Conservation (phyloP, 225 moss, liverwort and hornwort species). For the Bryum argenteum region DNA sequence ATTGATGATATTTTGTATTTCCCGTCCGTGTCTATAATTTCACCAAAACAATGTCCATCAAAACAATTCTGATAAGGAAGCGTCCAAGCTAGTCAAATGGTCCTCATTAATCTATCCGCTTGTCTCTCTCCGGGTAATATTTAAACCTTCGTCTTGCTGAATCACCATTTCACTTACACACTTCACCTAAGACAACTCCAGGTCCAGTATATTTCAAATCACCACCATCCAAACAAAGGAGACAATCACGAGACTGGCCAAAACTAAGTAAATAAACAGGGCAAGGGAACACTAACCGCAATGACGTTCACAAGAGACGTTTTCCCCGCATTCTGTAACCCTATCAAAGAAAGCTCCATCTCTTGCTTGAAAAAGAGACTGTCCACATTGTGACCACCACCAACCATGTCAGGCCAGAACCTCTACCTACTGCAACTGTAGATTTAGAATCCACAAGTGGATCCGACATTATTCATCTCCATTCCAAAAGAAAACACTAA, state of each 20-base stretch:
- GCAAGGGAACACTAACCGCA: constrained; percentile 57
- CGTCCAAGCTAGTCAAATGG: constrained; percentile 3
- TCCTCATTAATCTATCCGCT: constrained; percentile 1
- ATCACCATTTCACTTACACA: not conserved
- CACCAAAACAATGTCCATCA: not conserved
- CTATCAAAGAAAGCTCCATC: constrained; percentile 95
- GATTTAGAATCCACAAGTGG: not conserved
- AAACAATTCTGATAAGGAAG: not conserved
- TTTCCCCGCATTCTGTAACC: constrained; percentile 91
- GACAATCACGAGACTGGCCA: not conserved
- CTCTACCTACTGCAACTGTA: constrained; percentile 4
- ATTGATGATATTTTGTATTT: not conserved
- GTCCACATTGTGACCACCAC: constrained; percentile 35
- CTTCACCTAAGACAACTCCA: too few relatives aligned
- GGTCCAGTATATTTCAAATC: not conserved
- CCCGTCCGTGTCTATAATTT: not conserved
- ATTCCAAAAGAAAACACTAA: too few relatives aligned
- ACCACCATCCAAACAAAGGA: constrained; percentile 12
- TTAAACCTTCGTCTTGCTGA: constrained; percentile 5
- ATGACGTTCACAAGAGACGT: constrained; percentile 96
- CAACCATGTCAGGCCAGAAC: constrained; percentile 23
- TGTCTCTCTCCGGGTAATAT: not conserved
- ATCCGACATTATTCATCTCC: too few relatives aligned
- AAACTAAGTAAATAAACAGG: not conserved
- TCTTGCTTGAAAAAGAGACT: constrained; percentile 96